A percentile compares a stretch with the other conserved stretches of the same genome.
Evolutionary conservation across 2,329 filamentous ascomycete species (phyloP).

Genomic region (Colletotrichum agaves): DNA sequence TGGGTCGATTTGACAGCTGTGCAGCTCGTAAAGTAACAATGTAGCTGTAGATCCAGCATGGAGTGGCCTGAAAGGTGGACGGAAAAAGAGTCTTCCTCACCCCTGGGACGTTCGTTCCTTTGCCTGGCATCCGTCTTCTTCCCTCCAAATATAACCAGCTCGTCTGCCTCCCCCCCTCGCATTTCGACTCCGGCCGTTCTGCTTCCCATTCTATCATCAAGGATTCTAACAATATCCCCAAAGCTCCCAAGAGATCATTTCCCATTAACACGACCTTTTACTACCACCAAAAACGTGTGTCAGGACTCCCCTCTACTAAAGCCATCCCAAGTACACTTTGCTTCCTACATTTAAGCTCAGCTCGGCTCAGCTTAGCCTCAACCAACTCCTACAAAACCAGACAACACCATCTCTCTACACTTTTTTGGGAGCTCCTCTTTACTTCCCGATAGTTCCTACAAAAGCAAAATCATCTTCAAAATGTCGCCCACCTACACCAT

Average conservation of each 20-base stretch:
- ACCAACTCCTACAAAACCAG: conserved; percentile 18
- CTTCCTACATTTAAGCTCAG: background rate
- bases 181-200: background rate
- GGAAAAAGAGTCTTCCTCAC: background rate
- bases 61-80: background rate
- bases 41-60: conserved; percentile 19
- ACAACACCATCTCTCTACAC: background rate
- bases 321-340: background rate
- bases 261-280: background rate
- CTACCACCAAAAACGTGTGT: conserved; percentile 25
- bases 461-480: conserved; percentile 35
- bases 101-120: conserved; percentile 12
- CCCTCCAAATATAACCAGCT: conserved; percentile 31
- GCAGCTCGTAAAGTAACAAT: conserved; percentile 20
- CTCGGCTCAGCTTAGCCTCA: conserved; percentile 8
- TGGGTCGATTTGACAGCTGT: conserved; percentile 20
- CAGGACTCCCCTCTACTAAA: conserved; percentile 9
- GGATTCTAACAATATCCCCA: conserved; percentile 24
- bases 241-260: background rate
- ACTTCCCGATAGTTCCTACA: background rate
- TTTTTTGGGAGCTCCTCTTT: background rate
- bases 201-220: conserved; percentile 16
- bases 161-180: conserved; percentile 26
- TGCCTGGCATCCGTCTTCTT: background rate
- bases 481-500: conserved; percentile 72